Evolutionary conservation across 495 filamentous ascomycete species (phyloP), one percentile per base, ranked within the genome.

Genomic region (Penicillium soppii): DNA sequence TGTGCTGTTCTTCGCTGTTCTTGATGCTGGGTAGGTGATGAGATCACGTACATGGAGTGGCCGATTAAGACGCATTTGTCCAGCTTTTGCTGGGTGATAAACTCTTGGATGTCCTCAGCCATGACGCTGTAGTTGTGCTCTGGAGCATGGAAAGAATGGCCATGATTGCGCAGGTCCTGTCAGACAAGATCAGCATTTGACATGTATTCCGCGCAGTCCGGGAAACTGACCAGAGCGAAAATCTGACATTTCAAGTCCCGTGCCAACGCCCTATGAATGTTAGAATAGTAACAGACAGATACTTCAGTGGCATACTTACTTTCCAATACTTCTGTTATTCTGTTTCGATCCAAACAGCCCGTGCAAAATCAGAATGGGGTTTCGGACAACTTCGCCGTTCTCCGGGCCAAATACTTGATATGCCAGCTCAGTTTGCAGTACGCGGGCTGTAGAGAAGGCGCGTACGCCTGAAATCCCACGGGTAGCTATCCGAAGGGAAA

Each of bases 251-350:
- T 84, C 55, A 96, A 71, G 56, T 96, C 90, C 46, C 86, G 79
- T 43, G 94, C 90, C 16, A 98, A 72, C 27, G 79, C 86, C 72
- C 92, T 95, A 63, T 1, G 22, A 48, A 22, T 22, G 47, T 62
- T 46, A 59, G 57, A 68, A 47, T 13, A 9, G 26, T 3, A 0
- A 13, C 4, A 21, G 1, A 13, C 5, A 10, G 2, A 20, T n/a
- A 16, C n/a, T n/a, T n/a, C n/a, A n/a, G n/a, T n/a, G n/a, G n/a
- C n/a, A 19, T 6, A 58, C 90, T 77, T 82, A 97, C 94, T 91
- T 95, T 84, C 92, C 95, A 54, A 98, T 94, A 68, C 82, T 91
- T 69, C 92, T 74, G 63, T 97, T 94, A 61, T 98, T 98, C 76
- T 89, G 89, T 71, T 95, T 97, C 33, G 90, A 95, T 19, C 94